Base-by-base conservation (phyloP, 179 eudicot species). In the Dionaea muscipula region DNA sequence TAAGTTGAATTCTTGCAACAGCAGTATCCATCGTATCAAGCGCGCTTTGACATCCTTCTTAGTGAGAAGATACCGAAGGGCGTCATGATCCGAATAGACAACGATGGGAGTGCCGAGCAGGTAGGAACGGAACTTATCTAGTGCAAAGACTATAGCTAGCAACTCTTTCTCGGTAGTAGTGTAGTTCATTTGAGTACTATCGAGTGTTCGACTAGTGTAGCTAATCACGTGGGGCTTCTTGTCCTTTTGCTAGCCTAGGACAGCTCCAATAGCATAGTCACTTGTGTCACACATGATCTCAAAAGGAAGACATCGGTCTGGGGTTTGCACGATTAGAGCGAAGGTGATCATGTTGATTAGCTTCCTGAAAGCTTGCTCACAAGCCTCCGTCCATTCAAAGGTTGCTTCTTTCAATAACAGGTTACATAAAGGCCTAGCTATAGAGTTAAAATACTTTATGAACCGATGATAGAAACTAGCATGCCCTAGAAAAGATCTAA, bases 251-350 rank as follows among this genome's bases (percentile, higher is more conserved):
- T 21, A 4, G 2, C 49, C 49, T 11, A 45, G n/a, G 4, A 45
- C 49, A 17, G 49, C 49, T 19, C 24, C 49, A 2, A 40, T 12
- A 13, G 11, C 46, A 17, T 40, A 15, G 16, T 40, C 46, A 40
- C 46, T 40, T 4, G 46, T 20, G 24, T 45, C 49, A 11, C 49
- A 45, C 49, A 45, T 45, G 10, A 45, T 12, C 53, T 26, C 28
- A 26, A 24, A 23, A 15, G 33, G 8, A 12, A 49, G 7, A 14
- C 23, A 11, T n/a, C 35, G 23, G 14, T 49, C 7, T 16, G 35
- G 28, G 1, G 53, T 2, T 24, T 21, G 21, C 23, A 45, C n/a
- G 2, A 45, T 21, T 2, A 11, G 49, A 10, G 49, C 21, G 9
- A 20, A 17, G 24, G 11, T 45, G 2, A 45, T 2, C 7, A 20